These are phyloP conservation scores for Macrophomina phaseolina DNA, from an alignment of 2,329 filamentous ascomycete genomes.

Conservation along the genomic window DNA sequence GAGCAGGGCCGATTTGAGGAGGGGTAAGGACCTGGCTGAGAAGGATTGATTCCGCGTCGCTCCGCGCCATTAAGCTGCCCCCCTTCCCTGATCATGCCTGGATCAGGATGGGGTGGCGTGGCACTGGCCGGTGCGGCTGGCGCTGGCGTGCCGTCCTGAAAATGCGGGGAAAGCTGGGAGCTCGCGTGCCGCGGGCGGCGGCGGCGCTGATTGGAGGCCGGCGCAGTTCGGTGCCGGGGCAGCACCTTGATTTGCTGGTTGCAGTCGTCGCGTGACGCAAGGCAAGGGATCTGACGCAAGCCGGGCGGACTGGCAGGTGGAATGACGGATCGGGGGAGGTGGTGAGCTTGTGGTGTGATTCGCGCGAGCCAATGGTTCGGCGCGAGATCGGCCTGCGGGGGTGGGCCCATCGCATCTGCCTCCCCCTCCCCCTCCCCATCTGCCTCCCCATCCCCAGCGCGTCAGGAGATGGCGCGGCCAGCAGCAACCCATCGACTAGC, in stretches of 20 bases:
- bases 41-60: conserved; percentile 5
- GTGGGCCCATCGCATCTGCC: conserved; percentile 4
- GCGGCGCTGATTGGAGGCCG: neutral
- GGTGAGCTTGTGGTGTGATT: conserved; percentile 23
- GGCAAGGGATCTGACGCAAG: too few relatives aligned
- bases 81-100: conserved; percentile 19
- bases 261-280: neutral
- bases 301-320: neutral
- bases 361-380: conserved; percentile 1
- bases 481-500: neutral
- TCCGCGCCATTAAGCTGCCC: conserved; percentile 15
- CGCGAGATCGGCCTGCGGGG: conserved; percentile 20
- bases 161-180: conserved; percentile 11
- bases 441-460: neutral
- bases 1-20: conserved; percentile 15
- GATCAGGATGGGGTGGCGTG: conserved; percentile 18
- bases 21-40: neutral
- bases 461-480: conserved; percentile 15
- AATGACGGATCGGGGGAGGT: conserved; percentile 10
- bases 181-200: neutral
- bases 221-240: neutral
- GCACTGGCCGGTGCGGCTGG: neutral
- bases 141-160: neutral
- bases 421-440: too few relatives aligned
- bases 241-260: too few relatives aligned